Base-by-base conservation (phyloP, 129 eudicot genomes). In the Escallonia herrerae region DNA sequence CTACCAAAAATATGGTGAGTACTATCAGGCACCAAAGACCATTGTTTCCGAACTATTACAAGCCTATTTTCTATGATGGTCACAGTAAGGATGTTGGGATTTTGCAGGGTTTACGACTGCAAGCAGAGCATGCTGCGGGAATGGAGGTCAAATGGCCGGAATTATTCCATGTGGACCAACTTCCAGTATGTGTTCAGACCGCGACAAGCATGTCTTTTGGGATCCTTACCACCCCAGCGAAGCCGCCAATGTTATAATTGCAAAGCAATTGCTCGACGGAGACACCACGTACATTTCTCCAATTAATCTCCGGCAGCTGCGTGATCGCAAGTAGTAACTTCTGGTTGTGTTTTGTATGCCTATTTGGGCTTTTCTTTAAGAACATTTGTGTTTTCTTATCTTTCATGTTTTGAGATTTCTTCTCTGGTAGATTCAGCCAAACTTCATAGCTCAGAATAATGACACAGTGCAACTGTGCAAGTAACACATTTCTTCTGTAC, bases 191-290 rank as follows among this genome's bases (percentile, higher is more conserved):
- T 94, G 99, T 68, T 43, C 81, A 3, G 97, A 94, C 49, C 71
- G 97, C 1, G 87, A 86, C 65, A 94, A 94, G 71, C 93, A 94
- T 71, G 97, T 94, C 9, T 94, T 94, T 45, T 94, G 99, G 99
- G 99, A 94, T 73, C 97, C 97, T 53, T 94, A 94, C 75, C 99
- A 94, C 63, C 99, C 99, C 2, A 94, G 99, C 14, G 87, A 94
- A 68, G 99, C 99, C 46, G 95, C 99, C 8, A 94, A 94, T 64
- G 10, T 86, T 37, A 76, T 94, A 33, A 69, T 94, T 5, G 87
- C 99, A 4, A 89, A 89, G 43, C 97, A 89, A 54, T 74, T 94
- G 76, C 66, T 94, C 7, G 77, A 77, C 65, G 95, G 97, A 39
- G 94, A 81, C 53, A 41, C 82, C 1, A 94, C 78, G 55, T 94